Evolutionary conservation across 345 rosid species (phyloP).

Genomic region (Erysimum cheiranthoides): DNA sequence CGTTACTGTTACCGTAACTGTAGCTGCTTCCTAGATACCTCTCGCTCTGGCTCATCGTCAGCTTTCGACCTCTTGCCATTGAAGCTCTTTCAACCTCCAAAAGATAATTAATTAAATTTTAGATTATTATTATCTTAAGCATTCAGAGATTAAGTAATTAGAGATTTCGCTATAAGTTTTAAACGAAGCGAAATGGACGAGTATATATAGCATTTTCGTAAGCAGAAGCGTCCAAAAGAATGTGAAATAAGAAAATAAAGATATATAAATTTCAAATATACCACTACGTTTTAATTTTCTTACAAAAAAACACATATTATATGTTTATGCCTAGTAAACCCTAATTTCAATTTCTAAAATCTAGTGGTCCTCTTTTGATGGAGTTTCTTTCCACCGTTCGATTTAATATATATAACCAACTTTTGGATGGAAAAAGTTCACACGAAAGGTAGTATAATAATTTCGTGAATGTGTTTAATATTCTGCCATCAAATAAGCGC

Average conservation of each 20-base stretch:
- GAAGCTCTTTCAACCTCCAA: constrained; percentile 12
- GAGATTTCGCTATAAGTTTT: constrained; percentile 45
- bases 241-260: constrained; percentile 4
- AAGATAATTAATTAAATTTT: constrained; percentile 8
- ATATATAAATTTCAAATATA: neutral
- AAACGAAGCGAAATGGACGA: constrained; percentile 36
- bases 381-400: constrained; percentile 33
- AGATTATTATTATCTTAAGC: neutral
- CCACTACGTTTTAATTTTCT: neutral
- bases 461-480: constrained; percentile 42
- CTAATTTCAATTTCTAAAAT: neutral
- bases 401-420: constrained; percentile 17
- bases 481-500: constrained; percentile 37
- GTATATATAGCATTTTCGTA: constrained; percentile 43
- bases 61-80: constrained; percentile 67
- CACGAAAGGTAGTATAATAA: constrained; percentile 33
- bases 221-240: constrained; percentile 37
- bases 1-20: constrained; percentile 41
- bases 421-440: constrained; percentile 24
- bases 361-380: constrained; percentile 32
- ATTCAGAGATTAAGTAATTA: constrained; percentile 26
- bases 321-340: neutral
- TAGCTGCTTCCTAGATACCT: constrained; percentile 61
- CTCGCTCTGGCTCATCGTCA: constrained; percentile 81
- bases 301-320: neutral